These are phyloP conservation scores for Anisodus acutangulus DNA, from an alignment of 257 asterid species.

Conservation along the genomic window DNA sequence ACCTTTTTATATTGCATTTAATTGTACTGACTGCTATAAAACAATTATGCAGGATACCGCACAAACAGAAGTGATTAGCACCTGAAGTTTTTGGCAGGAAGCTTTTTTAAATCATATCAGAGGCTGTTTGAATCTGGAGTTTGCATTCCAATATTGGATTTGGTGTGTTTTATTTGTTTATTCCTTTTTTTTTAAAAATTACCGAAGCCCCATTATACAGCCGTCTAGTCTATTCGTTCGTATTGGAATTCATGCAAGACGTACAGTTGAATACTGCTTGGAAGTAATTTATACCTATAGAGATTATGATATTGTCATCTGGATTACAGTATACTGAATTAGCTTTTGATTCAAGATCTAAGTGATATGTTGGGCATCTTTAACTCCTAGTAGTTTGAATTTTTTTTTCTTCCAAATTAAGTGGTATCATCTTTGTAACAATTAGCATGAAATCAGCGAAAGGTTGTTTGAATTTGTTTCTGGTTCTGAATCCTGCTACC, in stretches of 20 bases:
- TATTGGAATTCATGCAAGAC: neutral
- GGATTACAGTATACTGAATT: neutral
- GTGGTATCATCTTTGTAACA: constrained; percentile 14
- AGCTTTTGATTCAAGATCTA: neutral
- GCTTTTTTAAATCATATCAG: neutral
- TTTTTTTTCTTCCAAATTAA: neutral
- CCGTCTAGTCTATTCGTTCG: neutral
- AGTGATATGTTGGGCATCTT: neutral
- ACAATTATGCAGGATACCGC: constrained; percentile 42
- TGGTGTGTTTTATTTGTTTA: constrained; percentile 8
- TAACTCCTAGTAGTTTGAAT: neutral
- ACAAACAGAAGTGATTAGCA: constrained; percentile 46
- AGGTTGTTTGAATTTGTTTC: neutral
- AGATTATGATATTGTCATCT: constrained; percentile 6
- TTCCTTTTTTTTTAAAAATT: neutral
- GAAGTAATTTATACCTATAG: neutral
- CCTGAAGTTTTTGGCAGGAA: neutral
- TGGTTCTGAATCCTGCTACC: constrained; percentile 7
- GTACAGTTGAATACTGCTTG: constrained; percentile 25
- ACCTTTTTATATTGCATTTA: neutral
- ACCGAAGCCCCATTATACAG: constrained; percentile 5
- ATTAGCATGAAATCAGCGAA: constrained; percentile 8
- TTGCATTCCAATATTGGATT: constrained; percentile 3
- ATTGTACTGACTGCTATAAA: neutral
- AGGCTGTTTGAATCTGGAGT: neutral